Evolutionary conservation across 148 eudicot species (phyloP).

Genomic region (Persicaria tinctoria): DNA sequence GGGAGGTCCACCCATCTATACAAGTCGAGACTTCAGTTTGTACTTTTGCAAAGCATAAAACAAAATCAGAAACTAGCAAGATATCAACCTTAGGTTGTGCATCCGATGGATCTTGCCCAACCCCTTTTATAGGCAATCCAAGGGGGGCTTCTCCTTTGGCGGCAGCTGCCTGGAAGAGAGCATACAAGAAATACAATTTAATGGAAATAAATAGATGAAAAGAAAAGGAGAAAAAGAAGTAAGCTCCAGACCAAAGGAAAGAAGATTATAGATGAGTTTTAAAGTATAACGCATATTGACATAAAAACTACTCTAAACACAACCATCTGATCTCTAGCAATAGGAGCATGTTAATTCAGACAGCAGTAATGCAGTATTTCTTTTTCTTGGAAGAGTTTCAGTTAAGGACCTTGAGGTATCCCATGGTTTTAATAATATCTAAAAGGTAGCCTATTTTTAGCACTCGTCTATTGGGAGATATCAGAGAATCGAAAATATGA

Average conservation of each 20-base stretch:
- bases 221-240: neutral
- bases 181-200: neutral
- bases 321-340: neutral
- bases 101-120: conserved; percentile 74
- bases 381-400: neutral
- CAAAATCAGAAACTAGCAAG: conserved; percentile 1
- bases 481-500: neutral
- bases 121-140: conserved; percentile 85
- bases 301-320: neutral
- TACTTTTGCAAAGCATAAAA: conserved; percentile 11
- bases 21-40: conserved; percentile 14
- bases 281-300: no score
- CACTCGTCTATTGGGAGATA: neutral
- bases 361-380: neutral
- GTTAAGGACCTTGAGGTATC: no score
- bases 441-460: neutral
- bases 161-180: conserved; percentile 71
- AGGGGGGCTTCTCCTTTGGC: conserved; percentile 98
- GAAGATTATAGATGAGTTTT: neutral
- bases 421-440: neutral
- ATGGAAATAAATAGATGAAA: neutral
- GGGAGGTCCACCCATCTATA: conserved; percentile 72
- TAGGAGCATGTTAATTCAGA: neutral
- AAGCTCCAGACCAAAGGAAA: neutral
- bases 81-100: conserved; percentile 55